Conservation (phyloP, 768 basidiomycete genomes). For the Candolleomyces efflorescens region DNA sequence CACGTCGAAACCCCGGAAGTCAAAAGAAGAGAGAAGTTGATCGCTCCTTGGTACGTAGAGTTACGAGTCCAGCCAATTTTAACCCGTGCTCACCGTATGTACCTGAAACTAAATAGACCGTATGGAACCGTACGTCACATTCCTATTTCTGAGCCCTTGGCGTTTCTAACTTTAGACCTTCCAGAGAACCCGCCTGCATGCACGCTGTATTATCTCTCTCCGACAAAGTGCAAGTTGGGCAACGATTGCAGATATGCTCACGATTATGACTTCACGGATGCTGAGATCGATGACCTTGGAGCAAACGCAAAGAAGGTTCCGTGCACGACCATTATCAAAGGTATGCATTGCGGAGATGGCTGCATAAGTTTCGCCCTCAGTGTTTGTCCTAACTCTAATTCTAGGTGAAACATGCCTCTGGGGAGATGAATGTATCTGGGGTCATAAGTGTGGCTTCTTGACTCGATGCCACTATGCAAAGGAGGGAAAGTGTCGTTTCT, state of each 20-base stretch:
- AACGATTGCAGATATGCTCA: slow-evolving; percentile 56
- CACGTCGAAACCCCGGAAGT: background rate
- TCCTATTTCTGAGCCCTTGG: background rate
- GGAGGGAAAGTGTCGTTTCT: slow-evolving; percentile 57
- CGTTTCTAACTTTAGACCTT: background rate
- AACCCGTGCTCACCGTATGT: too few species aligned
- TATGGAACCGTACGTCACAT: slow-evolving; percentile 53
- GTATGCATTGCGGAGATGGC: slow-evolving; percentile 22
- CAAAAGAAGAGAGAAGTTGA: slow-evolving; percentile 16
- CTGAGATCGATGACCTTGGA: slow-evolving; percentile 50
- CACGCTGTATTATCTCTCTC: slow-evolving; percentile 58
- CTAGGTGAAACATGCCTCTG: slow-evolving; percentile 53
- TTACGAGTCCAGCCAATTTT: slow-evolving; percentile 8
- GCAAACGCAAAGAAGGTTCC: slow-evolving; percentile 57
- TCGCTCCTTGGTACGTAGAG: slow-evolving; percentile 42
- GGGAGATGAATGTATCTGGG: slow-evolving; percentile 56
- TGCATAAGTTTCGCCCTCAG: background rate
- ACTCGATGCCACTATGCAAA: slow-evolving; percentile 44
- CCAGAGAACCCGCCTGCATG: slow-evolving; percentile 65
- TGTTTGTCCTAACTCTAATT: background rate
- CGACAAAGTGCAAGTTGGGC: slow-evolving; percentile 46
- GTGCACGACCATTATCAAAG: slow-evolving; percentile 55
- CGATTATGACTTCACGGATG: slow-evolving; percentile 51
- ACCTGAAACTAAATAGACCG: slow-evolving; percentile 30
- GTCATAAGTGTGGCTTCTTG: slow-evolving; percentile 43